Conservation (phyloP, 495 filamentous ascomycete species). For the Penicillium ochrochloron region DNA sequence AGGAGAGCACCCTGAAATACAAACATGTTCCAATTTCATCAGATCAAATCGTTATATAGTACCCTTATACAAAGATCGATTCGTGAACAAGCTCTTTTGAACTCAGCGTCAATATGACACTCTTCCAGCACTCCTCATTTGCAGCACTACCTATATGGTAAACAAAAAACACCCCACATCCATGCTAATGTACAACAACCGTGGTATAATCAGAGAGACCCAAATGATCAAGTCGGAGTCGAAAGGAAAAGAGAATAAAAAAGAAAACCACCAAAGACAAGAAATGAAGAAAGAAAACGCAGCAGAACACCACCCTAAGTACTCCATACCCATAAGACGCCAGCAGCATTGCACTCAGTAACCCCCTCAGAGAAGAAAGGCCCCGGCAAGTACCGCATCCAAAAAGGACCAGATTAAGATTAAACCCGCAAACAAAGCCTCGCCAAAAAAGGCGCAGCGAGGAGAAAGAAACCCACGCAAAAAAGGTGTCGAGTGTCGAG, state of each 20-base stretch:
- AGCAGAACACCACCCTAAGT: slow-evolving; percentile 11
- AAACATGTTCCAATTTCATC: neutral
- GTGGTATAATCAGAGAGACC: slow-evolving; percentile 22
- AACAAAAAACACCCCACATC: slow-evolving; percentile 21
- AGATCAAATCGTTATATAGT: neutral
- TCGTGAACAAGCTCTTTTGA: neutral
- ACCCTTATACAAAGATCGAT: neutral
- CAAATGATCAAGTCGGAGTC: slow-evolving; percentile 1
- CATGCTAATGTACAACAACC: slow-evolving; percentile 34
- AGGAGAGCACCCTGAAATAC: neutral
- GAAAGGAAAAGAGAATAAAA: slow-evolving; percentile 1
- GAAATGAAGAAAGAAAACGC: slow-evolving; percentile 3
- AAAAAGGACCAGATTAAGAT: slow-evolving; percentile 11
- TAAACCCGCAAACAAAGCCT: slow-evolving; percentile 8
- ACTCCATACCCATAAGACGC: slow-evolving; percentile 30
- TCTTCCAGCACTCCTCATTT: slow-evolving; percentile 7
- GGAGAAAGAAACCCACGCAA: neutral
- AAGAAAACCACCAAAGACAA: neutral
- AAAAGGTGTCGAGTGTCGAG: too few relatives aligned
- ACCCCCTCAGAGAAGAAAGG: neutral
- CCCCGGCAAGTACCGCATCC: neutral
- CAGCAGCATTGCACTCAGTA: neutral
- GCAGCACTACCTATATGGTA: slow-evolving; percentile 20
- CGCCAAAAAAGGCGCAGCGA: neutral
- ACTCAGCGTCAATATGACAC: neutral